These are phyloP conservation scores for Paramyrothecium sp. DNA, from an alignment of 2,329 filamentous ascomycete species.

Conservation along the genomic window DNA sequence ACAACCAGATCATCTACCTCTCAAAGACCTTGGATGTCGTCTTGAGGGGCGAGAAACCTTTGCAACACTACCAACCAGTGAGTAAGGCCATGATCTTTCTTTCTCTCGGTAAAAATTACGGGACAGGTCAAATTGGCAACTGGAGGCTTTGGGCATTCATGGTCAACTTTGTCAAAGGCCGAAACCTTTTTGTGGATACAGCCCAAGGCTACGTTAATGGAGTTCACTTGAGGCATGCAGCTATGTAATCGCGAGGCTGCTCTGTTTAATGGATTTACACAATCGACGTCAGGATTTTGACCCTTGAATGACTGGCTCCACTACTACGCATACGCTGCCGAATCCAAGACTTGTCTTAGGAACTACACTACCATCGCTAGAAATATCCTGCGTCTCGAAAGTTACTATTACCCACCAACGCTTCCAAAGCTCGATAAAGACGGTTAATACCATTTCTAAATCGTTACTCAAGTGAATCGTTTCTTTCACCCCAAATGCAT, in stretches of 20 bases:
- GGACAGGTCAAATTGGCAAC: constrained; percentile 28
- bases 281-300: no score
- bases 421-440: no score
- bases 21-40: constrained; percentile 25
- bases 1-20: constrained; percentile 29
- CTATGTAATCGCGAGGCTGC: constrained; percentile 22
- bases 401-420: no score
- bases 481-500: no score
- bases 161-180: constrained; percentile 30
- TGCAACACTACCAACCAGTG: constrained; percentile 15
- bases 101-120: constrained; percentile 21
- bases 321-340: no score
- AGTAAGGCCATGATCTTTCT: constrained; percentile 26
- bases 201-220: constrained; percentile 26
- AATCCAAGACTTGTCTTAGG: no score
- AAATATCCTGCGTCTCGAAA: no score
- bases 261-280: no score
- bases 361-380: no score
- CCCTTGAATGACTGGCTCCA: no score
- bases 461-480: no score
- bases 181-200: constrained; percentile 28
- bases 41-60: constrained; percentile 12
- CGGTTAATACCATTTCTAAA: no score
- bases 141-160: constrained; percentile 30
- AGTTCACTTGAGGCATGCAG: constrained; percentile 21